Evolutionary conservation across 441 rosid genomes (phyloP), one percentile per base, ranked within the genome.

Genomic region (Raphanus hybrid): DNA sequence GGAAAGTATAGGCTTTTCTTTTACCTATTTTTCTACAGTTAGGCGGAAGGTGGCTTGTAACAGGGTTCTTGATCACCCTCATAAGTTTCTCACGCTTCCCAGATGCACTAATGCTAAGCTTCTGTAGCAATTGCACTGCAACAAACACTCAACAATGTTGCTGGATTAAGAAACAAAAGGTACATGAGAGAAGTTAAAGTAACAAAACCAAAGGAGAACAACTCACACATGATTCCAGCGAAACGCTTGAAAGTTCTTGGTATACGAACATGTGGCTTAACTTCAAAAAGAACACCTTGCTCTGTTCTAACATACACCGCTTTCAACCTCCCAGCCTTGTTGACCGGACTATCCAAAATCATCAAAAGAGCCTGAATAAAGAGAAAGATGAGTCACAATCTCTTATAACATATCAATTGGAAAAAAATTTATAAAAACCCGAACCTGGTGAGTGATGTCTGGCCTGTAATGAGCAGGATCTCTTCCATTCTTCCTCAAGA

Each of bases 221-320:
- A 85, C 91, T 62, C 69, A 93, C 97, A 84, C 86, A 93, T 91
- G 65, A 93, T 75, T 43, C 96, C 94, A 39, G 93, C 79, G 52
- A 91, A 91, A 0, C 98, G 92, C 82, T 90, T 91, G 73, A 78
- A 91, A 8, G 94, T 93, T 81, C 97, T 84, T 20, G 98, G 98
- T 26, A 93, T 82, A 50, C 97, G 96, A 29, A 89, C 96, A 69
- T 91, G 88, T 32, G 97, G 94, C 73, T 89, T 89, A 12, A 93
- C 90, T 84, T 91, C 92, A 77, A 93, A 84, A 71, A 91, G 94
- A 32, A 93, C 94, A 77, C 94, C 96, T 84, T 85, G 84, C 23
- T 90, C 92, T 9, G 98, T 93, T 83, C 76, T 88, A 75, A 93
- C 92, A 64, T 88, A 91, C 3, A 93, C 85, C 3, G 94, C 91